A percentile compares a stretch with the other conserved stretches of the same genome.
phyloP scores from a whole-genome alignment of 805 yeast species.

The Jamesozyma hellenica region DNA sequence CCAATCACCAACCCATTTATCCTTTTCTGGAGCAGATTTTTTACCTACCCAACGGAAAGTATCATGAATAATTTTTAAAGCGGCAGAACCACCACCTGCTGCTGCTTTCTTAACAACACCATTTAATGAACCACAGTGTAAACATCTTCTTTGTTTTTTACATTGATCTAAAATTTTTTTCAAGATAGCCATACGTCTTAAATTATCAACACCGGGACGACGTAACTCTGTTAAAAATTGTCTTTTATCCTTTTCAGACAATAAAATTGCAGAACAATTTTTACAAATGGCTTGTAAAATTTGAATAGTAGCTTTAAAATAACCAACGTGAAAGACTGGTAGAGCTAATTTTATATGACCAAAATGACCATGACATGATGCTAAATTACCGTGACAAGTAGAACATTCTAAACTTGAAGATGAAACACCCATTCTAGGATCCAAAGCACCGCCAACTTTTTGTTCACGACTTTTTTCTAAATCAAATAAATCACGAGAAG shows the following conservation, averaged over 20 bases:
- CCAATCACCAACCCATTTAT: slow-evolving; percentile 79
- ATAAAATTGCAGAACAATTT: slow-evolving; percentile 66
- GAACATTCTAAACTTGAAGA: slow-evolving; percentile 75
- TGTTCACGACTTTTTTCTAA: slow-evolving; percentile 83
- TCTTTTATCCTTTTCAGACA: slow-evolving; percentile 64
- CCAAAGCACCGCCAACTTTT: slow-evolving; percentile 77
- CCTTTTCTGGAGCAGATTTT: slow-evolving; percentile 74
- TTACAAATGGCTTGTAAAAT: slow-evolving; percentile 89
- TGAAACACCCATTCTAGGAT: slow-evolving; percentile 88
- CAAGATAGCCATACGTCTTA: slow-evolving; percentile 81
- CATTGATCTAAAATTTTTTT: slow-evolving; percentile 84
- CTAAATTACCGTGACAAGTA: slow-evolving; percentile 86
- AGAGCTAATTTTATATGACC: slow-evolving; percentile 89
- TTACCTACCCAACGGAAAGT: slow-evolving; percentile 94
- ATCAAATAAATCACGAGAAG: slow-evolving; percentile 85
- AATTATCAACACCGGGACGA: slow-evolving; percentile 79
- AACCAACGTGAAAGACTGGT: slow-evolving; percentile 97
- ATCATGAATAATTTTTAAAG: slow-evolving; percentile 90
- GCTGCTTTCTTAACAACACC: slow-evolving; percentile 98
- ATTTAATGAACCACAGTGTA: slow-evolving; percentile 76
- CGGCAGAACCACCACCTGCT: slow-evolving; percentile 83
- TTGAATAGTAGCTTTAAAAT: slow-evolving; percentile 81
- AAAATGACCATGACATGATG: slow-evolving; percentile 96
- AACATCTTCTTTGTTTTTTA: slow-evolving; percentile 87
- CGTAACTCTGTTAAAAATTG: slow-evolving; percentile 68